Percentiles rank a stretch among this genome's conserved stretches.
These are phyloP conservation scores for Epichloe aotearoae DNA, from an alignment of 2,329 filamentous ascomycete genomes.

Conservation along the genomic window DNA sequence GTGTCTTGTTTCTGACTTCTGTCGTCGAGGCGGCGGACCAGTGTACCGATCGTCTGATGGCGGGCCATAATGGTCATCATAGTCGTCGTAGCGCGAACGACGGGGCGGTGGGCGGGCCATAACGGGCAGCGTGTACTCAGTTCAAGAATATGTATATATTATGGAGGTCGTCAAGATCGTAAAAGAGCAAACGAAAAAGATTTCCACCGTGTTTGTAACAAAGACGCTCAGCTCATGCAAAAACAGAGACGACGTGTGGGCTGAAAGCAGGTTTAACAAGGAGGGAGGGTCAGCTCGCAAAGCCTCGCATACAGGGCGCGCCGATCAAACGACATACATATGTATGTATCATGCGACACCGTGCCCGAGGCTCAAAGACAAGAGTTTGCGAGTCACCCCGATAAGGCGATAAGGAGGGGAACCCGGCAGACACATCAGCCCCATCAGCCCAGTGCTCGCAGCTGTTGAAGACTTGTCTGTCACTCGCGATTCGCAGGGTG, in stretches of 20 bases:
- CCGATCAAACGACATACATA: too few relatives aligned
- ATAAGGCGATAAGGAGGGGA: neutral
- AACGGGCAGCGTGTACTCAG: neutral
- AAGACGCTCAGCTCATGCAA: neutral
- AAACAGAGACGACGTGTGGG: neutral
- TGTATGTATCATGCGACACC: too few relatives aligned
- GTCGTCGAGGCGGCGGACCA: slow-evolving; percentile 9
- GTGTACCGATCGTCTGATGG: neutral
- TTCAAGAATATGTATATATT: neutral
- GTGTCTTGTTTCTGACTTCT: slow-evolving; percentile 12
- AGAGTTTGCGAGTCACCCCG: too few relatives aligned
- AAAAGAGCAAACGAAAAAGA: neutral
- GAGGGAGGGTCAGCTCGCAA: too few relatives aligned
- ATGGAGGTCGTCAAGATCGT: neutral
- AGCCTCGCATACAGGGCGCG: too few relatives aligned
- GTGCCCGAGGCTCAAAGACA: too few relatives aligned
- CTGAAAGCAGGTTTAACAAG: too few relatives aligned
- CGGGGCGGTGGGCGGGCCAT: slow-evolving; percentile 11
- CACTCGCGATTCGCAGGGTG: neutral
- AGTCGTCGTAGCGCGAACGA: slow-evolving; percentile 15
- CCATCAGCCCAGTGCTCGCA: neutral
- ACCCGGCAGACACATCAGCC: neutral
- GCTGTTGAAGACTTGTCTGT: neutral
- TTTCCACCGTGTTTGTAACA: neutral
- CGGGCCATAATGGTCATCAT: slow-evolving; percentile 13